Conservation (phyloP, 106 monocot genomes). For the Triglochin maritima region DNA sequence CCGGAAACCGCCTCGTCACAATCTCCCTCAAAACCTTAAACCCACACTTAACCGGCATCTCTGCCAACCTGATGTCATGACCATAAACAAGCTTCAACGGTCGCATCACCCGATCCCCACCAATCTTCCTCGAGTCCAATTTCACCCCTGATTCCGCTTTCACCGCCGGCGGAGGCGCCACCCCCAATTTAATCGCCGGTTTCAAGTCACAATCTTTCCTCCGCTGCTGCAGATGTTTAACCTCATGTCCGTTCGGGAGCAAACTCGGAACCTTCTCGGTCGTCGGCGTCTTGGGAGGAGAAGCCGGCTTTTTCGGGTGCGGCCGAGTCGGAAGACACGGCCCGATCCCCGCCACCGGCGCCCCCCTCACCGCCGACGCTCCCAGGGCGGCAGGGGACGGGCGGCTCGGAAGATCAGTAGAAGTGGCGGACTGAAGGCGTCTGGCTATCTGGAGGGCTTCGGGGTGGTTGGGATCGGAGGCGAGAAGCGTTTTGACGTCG, state of each 20-base stretch:
- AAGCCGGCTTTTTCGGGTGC: conserved; percentile 31
- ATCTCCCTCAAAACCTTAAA: conserved; percentile 63
- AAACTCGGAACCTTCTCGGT: not conserved
- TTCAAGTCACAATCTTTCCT: conserved; percentile 2
- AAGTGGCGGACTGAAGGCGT: not conserved
- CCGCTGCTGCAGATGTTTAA: not conserved
- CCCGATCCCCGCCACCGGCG: conserved; percentile 68
- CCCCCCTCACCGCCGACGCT: conserved; percentile 53
- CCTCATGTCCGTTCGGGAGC: not conserved
- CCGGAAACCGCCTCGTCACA: conserved; percentile 60
- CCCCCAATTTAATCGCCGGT: not conserved
- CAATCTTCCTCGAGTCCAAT: not conserved
- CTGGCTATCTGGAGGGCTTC: conserved; percentile 51
- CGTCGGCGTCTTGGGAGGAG: conserved; percentile 1
- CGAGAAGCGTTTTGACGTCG: conserved; percentile 52
- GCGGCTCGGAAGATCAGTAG: conserved; percentile 14
- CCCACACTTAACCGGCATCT: conserved; percentile 62
- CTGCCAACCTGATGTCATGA: conserved; percentile 83
- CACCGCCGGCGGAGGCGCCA: too few species aligned
- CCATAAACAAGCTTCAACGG: conserved; percentile 89
- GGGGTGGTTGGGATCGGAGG: conserved; percentile 37
- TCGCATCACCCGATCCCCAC: conserved; percentile 19
- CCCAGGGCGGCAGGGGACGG: conserved; percentile 89
- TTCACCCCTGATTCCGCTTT: not conserved
- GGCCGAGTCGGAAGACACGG: conserved; percentile 79